These are phyloP conservation scores for Syzygium aqueum DNA, from an alignment of 345 rosid species.

Conservation along the genomic window DNA sequence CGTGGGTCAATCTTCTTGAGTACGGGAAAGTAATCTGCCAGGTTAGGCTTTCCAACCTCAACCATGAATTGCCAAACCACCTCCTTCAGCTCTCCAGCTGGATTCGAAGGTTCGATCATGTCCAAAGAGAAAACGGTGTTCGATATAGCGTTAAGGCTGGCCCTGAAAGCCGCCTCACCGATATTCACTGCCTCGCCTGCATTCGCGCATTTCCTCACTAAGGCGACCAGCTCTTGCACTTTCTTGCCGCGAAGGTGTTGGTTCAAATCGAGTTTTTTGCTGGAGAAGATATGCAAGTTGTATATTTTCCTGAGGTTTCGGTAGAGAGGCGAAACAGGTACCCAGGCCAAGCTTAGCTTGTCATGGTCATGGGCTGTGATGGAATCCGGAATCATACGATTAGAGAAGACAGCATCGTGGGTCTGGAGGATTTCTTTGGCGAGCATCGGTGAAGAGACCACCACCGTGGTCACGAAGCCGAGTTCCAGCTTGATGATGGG, in stretches of 20 bases:
- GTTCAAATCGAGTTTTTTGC: constrained; percentile 18
- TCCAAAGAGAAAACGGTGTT: constrained; percentile 4
- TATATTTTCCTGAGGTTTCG: constrained; percentile 22
- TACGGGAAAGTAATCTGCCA: constrained; percentile 21
- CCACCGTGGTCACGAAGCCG: constrained; percentile 20
- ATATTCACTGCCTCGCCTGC: constrained; percentile 1
- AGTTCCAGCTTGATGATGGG: constrained; percentile 27
- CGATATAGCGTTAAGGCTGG: constrained; percentile 6
- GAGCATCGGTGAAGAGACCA: constrained; percentile 18
- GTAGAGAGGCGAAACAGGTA: constrained; percentile 26
- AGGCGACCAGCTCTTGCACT: constrained; percentile 5
- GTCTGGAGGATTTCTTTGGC: constrained; percentile 36
- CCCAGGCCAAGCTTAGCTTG: constrained; percentile 15
- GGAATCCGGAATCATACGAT: constrained; percentile 9
- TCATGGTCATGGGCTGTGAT: constrained; percentile 15
- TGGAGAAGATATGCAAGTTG: constrained; percentile 11
- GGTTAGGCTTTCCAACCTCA: constrained; percentile 19
- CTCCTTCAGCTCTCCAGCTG: not conserved
- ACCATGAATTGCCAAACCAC: constrained; percentile 1
- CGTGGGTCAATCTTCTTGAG: constrained; percentile 16
- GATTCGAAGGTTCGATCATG: not conserved
- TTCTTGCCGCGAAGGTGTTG: constrained; percentile 8
- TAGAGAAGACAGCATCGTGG: constrained; percentile 18
- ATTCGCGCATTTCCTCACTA: not conserved
- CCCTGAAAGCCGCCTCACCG: constrained; percentile 9